Base-by-base conservation (phyloP, 2,329 filamentous ascomycete species). In the Talaromyces sp. region DNA sequence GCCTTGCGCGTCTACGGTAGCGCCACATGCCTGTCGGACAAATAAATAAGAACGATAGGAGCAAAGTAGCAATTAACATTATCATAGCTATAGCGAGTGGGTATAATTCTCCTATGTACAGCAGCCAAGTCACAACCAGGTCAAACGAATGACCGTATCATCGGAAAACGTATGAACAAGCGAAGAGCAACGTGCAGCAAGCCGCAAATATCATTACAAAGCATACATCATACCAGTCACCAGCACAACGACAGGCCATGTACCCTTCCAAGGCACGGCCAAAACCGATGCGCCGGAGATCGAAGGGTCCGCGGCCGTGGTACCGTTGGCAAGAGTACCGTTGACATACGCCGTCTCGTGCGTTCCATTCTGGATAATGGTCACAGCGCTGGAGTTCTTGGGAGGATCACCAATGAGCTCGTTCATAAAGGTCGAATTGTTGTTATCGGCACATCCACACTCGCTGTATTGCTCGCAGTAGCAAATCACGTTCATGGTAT, bases 391-490 rank as follows among this genome's bases (percentile, higher is more conserved):
- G 6, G 73, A 73, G 64, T 81, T 81, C 59, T 65, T 67, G 0
- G 73, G 72, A 39, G 72, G 69, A 3, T 73, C 77, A 37, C 78
- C 77, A 55, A 82, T 72, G 1, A 81, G 64, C 12, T 75, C 72
- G 50, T 77, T 69, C 62, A 80, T 71, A 65, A 77, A 80, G 1
- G 76, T 79, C 52, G 68, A 67, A 64, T 81, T 79, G 46, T 73
- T 73, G 65, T 77, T 79, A 44, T 80, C 74, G 62, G 87, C 85
- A 68, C 86, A 88, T 4, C 84, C 83, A 68, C 86, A 88, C 37
- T 79, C 77, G 18, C 71, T 73, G 67, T 82, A 82, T 62, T 81
- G 69, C 64, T 82, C 76, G 70, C 86, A 88, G 40, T 86, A 69
- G 68, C 86, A 88, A 2, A 80, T 73, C 6, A 87, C 81, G 0